Evolutionary conservation across 2,329 filamentous ascomycete genomes (phyloP).

Genomic region (Hymenoscyphus fraxineus): DNA sequence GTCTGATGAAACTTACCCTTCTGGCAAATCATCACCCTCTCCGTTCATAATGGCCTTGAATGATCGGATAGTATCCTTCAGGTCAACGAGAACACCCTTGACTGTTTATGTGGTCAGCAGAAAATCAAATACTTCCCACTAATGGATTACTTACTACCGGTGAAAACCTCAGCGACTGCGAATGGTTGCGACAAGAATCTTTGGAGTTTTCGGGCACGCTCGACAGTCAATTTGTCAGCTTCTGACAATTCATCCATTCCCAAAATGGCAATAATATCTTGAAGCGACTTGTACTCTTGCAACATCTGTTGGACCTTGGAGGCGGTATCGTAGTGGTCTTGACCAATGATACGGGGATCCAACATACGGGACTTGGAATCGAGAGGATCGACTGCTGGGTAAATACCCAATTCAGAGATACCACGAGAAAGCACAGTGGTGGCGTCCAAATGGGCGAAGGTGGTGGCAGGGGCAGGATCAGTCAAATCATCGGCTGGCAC

Average conservation of each 20-base stretch:
- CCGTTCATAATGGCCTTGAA: conserved; percentile 87
- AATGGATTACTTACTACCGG: conserved; percentile 48
- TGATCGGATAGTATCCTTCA: conserved; percentile 95
- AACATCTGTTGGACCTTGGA: conserved; percentile 97
- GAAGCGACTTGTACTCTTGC: conserved; percentile 99
- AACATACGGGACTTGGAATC: conserved; percentile 99
- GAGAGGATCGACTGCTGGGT: conserved; percentile 98
- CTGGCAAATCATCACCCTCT: conserved; percentile 93
- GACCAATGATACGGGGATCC: conserved; percentile 95
- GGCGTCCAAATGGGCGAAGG: conserved; percentile 99
- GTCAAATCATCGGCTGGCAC: conserved; percentile 99
- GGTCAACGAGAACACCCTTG: conserved; percentile 92
- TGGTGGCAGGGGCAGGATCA: conserved; percentile 98
- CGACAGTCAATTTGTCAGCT: conserved; percentile 98
- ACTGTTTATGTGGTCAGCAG: conserved; percentile 12
- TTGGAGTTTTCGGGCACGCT: conserved; percentile 99
- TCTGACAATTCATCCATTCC: conserved; percentile 99
- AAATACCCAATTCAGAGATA: conserved; percentile 99
- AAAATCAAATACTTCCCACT: background rate
- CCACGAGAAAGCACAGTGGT: conserved; percentile 99
- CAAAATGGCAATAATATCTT: conserved; percentile 99
- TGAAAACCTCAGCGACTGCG: conserved; percentile 81
- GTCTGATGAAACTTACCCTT: conserved; percentile 40
- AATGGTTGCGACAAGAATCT: conserved; percentile 99
- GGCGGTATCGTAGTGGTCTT: conserved; percentile 96